Conservation (phyloP, 192 early-diverging fungal genomes). For the Linnemannia hyalina region DNA sequence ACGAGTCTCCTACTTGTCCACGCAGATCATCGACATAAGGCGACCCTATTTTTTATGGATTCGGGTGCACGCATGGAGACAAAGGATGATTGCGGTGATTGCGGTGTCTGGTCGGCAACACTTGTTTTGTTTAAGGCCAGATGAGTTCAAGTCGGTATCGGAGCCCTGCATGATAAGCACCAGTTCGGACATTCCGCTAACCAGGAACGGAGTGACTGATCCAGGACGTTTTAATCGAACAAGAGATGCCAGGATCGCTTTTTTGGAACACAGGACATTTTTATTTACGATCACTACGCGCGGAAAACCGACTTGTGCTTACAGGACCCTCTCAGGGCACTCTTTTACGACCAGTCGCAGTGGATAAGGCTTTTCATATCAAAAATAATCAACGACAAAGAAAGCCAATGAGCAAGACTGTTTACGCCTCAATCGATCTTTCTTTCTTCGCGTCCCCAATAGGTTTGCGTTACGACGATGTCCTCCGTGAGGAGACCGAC, state of each 20-base stretch:
- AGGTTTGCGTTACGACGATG: constrained; percentile 94
- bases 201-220: neutral
- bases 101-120: neutral
- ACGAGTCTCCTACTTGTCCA: neutral
- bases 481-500: constrained; percentile 87
- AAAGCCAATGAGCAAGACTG: neutral
- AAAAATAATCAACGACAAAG: neutral
- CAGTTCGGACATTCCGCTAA: neutral
- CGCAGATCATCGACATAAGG: neutral
- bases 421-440: neutral
- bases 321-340: neutral
- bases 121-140: neutral
- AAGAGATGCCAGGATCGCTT: neutral
- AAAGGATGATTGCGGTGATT: neutral
- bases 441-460: neutral
- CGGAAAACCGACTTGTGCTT: neutral
- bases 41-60: neutral
- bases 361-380: too few relatives aligned
- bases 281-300: neutral
- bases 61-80: neutral
- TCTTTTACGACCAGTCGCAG: neutral
- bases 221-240: neutral
- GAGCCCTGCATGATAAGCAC: neutral
- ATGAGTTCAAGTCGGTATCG: neutral
- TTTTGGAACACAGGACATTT: neutral